Conservation (phyloP, 495 filamentous ascomycete genomes). For the Penicillium maclennaniae region DNA sequence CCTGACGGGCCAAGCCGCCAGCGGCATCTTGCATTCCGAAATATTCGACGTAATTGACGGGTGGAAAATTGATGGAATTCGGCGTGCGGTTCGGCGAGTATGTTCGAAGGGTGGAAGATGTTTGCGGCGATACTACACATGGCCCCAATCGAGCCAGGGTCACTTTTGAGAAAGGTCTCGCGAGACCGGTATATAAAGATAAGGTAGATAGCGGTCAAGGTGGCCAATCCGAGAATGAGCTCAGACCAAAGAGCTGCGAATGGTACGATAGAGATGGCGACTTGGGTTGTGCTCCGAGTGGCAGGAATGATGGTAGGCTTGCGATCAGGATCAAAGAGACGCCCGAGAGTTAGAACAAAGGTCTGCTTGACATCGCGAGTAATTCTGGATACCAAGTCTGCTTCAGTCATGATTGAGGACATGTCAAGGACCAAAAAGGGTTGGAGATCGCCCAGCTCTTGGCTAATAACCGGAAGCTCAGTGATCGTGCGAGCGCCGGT, state of each 20-base stretch:
- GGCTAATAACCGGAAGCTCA: conserved; percentile 36
- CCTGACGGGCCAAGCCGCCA: conserved; percentile 33
- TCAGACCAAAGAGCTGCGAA: conserved; percentile 35
- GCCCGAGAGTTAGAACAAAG: conserved; percentile 35
- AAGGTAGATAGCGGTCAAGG: conserved; percentile 25
- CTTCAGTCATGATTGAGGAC: conserved; percentile 29
- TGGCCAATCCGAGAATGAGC: conserved; percentile 26
- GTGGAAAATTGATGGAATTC: conserved; percentile 42
- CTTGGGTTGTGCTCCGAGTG: conserved; percentile 22
- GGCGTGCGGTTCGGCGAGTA: conserved; percentile 26
- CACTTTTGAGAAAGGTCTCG: conserved; percentile 35
- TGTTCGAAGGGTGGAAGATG: conserved; percentile 30
- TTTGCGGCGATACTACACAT: conserved; percentile 43
- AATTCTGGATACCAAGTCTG: conserved; percentile 32
- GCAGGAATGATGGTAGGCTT: conserved; percentile 23
- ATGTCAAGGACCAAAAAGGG: conserved; percentile 34
- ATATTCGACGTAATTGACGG: conserved; percentile 32
- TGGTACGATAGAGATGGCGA: conserved; percentile 32
- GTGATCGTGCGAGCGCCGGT: conserved; percentile 29
- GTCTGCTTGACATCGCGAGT: conserved; percentile 31
- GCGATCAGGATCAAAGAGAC: conserved; percentile 34
- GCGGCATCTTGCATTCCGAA: conserved; percentile 30
- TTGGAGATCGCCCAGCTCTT: conserved; percentile 33
- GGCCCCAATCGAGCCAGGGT: conserved; percentile 39
- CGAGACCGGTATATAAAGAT: conserved; percentile 31